Evolutionary conservation across 2,329 filamentous ascomycete species (phyloP).

Genomic region (Diaporthe helianthi): DNA sequence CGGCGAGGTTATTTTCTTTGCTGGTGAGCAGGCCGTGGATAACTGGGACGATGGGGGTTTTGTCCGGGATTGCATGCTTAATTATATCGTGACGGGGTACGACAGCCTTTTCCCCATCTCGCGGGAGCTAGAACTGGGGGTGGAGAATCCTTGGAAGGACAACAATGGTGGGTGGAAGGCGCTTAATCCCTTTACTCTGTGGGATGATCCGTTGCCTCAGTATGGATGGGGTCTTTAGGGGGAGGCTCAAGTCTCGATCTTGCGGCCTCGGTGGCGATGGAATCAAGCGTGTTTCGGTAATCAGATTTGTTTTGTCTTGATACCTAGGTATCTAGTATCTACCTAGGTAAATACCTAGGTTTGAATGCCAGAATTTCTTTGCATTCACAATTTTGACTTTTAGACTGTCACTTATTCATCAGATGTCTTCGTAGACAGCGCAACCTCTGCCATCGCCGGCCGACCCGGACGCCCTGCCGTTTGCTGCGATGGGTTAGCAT

Average conservation of each 20-base stretch:
- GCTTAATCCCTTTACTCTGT: background rate
- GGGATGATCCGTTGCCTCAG: no score
- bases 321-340: no score
- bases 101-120: background rate
- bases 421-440: background rate
- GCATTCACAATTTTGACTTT: background rate
- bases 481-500: background rate
- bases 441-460: slow-evolving; percentile 28
- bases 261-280: no score
- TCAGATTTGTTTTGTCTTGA: no score
- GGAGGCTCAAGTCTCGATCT: background rate
- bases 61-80: background rate
- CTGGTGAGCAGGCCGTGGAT: background rate
- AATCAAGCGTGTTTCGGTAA: no score
- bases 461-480: slow-evolving; percentile 25
- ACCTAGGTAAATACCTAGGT: no score
- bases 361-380: accelerated
- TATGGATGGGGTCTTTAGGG: no score
- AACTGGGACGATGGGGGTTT: background rate
- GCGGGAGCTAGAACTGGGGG: background rate
- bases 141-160: background rate
- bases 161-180: no score
- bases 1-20: background rate
- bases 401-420: background rate
- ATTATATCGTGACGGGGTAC: background rate